Conservation (phyloP, 441 rosid species). For the Populus hybrid region DNA sequence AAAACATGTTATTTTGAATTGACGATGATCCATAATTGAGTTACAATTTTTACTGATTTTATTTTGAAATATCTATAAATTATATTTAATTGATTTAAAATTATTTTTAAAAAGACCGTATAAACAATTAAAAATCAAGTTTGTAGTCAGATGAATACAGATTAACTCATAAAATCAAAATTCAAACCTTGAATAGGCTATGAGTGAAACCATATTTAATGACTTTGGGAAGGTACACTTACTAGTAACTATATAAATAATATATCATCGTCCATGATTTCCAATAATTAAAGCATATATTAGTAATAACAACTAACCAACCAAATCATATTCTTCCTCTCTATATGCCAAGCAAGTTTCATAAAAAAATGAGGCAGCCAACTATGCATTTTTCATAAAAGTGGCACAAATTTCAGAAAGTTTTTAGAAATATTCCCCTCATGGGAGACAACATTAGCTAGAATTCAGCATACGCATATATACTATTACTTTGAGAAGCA, state of each 20-base stretch:
- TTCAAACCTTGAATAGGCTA: too few species aligned
- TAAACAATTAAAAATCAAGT: too few species aligned
- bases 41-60: rapidly evolving
- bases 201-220: too few species aligned
- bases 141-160: rapidly evolving
- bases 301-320: neutral
- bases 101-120: rapidly evolving
- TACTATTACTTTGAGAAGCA: slow-evolving; percentile 8
- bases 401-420: neutral
- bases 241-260: neutral
- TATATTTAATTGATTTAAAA: too few species aligned
- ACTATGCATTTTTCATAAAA: neutral
- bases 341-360: neutral
- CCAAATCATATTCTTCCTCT: neutral
- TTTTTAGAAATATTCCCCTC: slow-evolving; percentile 14
- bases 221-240: too few species aligned
- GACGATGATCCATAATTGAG: too few species aligned
- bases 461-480: neutral
- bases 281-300: neutral
- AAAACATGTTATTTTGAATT: too few species aligned
- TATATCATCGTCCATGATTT: neutral
- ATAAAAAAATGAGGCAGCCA: too few species aligned
- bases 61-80: too few species aligned
- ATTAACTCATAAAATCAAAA: too few species aligned
- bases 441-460: slow-evolving; percentile 39